A percentile compares a stretch with the other conserved stretches of the same genome.
phyloP scores from a whole-genome alignment of 805 yeast species.

The Saturnispora serradocipensis region DNA sequence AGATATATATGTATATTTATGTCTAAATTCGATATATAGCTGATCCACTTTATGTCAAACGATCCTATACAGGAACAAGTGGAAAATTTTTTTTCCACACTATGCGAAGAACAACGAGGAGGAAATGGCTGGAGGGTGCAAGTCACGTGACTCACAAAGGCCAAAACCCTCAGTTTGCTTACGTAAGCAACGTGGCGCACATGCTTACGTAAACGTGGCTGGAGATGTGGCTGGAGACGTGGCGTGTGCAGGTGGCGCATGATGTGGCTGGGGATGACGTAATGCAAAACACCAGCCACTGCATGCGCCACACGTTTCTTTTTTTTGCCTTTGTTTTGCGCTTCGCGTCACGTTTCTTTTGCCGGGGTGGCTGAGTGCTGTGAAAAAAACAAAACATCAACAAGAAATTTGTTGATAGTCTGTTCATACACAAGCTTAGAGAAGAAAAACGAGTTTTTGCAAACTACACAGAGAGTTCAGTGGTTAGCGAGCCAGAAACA shows the following conservation, averaged over 20 bases:
- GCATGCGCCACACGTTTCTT: not conserved
- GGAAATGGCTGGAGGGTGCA: no score
- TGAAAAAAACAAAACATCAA: not conserved
- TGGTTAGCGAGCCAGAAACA: no score
- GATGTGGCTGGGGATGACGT: not conserved
- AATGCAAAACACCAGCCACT: not conserved
- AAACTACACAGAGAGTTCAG: no score
- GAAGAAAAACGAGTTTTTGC: not conserved
- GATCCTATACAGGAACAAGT: no score
- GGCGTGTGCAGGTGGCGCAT: no score
- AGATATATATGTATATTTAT: no score
- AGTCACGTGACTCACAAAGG: not conserved
- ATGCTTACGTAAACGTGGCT: not conserved
- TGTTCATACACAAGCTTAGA: not conserved
- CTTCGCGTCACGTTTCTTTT: not conserved
- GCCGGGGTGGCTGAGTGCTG: not conserved
- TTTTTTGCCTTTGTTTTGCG: not conserved
- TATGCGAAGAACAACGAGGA: no score
- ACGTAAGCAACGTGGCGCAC: no score
- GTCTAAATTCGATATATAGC: no score
- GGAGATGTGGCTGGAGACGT: not conserved
- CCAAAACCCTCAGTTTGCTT: not conserved
- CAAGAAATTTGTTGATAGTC: not conserved
- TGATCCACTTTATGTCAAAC: no score
- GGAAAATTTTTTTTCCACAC: no score